phyloP scores from a whole-genome alignment of 139 green algal genomes.

The Chlorella sp. region DNA sequence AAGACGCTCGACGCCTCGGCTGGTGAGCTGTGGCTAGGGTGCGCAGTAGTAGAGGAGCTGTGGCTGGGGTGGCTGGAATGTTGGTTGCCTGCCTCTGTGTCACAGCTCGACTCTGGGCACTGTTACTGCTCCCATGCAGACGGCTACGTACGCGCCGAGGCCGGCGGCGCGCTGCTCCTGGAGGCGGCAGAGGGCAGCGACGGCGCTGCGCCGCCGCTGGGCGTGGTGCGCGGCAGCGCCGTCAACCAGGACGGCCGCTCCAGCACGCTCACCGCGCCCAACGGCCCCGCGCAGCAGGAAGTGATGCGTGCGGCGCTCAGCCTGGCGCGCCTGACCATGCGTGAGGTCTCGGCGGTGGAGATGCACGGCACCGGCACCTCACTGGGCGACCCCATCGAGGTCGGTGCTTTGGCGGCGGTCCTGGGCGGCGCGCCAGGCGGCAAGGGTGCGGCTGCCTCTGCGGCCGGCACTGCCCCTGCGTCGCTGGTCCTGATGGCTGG shows the following conservation, averaged over 20 bases:
- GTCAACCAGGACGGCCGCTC: conserved; percentile 71
- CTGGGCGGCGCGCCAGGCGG: conserved; percentile 28
- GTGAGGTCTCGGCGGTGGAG: conserved; percentile 33
- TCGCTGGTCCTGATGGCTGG: conserved; percentile 43
- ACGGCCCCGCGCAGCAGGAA: conserved; percentile 59
- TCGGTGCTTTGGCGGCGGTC: conserved; percentile 58
- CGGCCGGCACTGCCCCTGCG: no score
- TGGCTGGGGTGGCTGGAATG: no score
- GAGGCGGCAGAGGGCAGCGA: not conserved
- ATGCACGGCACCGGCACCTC: conserved; percentile 76
- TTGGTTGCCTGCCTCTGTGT: no score
- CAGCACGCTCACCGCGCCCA: conserved; percentile 61
- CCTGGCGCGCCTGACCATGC: conserved; percentile 26
- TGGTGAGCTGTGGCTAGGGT: no score
- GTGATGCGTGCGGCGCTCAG: conserved; percentile 30
- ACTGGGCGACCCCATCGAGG: conserved; percentile 87
- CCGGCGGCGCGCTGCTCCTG: conserved; percentile 35
- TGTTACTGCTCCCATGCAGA: no score
- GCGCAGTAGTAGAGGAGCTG: no score
- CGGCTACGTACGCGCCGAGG: conserved; percentile 61
- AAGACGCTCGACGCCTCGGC: conserved; percentile 50
- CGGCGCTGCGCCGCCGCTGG: not conserved
- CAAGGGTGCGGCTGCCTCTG: no score
- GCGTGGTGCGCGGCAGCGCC: conserved; percentile 35
- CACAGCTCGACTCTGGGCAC: no score